Conservation (phyloP, 73 alveolate genomes). For the Effrenium voratum region DNA sequence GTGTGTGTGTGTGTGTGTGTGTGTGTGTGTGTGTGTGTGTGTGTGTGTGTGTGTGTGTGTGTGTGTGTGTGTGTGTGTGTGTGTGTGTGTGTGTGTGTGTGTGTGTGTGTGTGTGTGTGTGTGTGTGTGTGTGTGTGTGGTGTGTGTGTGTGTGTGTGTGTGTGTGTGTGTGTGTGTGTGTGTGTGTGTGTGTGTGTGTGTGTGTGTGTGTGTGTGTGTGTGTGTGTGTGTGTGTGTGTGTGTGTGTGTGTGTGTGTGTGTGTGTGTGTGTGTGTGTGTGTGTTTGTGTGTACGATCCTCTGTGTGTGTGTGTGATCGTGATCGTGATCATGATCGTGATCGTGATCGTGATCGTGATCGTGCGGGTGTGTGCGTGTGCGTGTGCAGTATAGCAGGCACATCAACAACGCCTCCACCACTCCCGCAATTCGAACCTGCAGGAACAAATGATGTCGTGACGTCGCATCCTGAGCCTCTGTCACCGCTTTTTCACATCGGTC, state of each 20-base stretch:
- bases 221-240: constrained; percentile 34
- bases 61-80: constrained; percentile 18
- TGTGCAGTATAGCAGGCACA: background rate
- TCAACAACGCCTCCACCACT: too few relatives aligned
- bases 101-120: constrained; percentile 17
- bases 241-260: constrained; percentile 39
- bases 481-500: too few relatives aligned
- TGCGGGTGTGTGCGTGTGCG: background rate
- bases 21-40: too few relatives aligned
- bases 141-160: background rate
- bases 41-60: constrained; percentile 2
- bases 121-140: constrained; percentile 30
- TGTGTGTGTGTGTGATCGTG: constrained; percentile 11
- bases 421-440: too few relatives aligned
- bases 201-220: constrained; percentile 34
- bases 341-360: background rate
- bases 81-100: constrained; percentile 23
- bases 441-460: too few relatives aligned
- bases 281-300: background rate
- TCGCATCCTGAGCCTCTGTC: too few relatives aligned
- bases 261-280: constrained; percentile 39
- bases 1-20: too few relatives aligned
- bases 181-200: constrained; percentile 23
- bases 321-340: background rate
- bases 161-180: constrained; percentile 29